A percentile compares a stretch with the other conserved stretches of the same genome.
Evolutionary conservation across 495 filamentous ascomycete genomes (phyloP).

Genomic region (Penicillium cosmopolitanum): DNA sequence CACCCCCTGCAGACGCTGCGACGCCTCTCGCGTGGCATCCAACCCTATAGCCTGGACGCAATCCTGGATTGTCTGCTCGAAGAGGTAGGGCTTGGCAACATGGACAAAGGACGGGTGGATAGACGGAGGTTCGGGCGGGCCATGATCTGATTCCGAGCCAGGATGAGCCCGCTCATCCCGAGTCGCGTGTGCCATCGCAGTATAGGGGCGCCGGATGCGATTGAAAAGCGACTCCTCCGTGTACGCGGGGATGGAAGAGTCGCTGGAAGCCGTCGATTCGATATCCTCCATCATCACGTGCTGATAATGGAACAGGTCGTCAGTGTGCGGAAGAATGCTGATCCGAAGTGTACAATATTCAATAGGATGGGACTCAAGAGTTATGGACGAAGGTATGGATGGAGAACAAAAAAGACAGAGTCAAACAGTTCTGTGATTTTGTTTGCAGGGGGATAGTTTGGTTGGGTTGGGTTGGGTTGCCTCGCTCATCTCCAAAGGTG

Average conservation of each 20-base stretch:
- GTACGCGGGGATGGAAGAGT: background rate
- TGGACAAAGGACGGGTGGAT: conserved; percentile 75
- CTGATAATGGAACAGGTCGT: conserved; percentile 11
- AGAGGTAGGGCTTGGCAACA: conserved; percentile 69
- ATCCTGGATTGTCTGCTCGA: conserved; percentile 62
- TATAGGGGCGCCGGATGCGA: background rate
- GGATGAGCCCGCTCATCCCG: conserved; percentile 22
- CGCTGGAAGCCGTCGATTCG: conserved; percentile 7
- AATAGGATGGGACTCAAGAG: background rate
- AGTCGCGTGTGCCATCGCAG: conserved; percentile 29
- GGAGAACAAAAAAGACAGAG: no score
- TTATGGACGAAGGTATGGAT: no score
- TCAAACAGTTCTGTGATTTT: background rate
- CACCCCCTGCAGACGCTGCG: conserved; percentile 72
- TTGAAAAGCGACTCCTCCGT: background rate
- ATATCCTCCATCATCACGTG: conserved; percentile 1
- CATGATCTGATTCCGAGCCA: conserved; percentile 17
- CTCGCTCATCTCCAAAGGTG: background rate
- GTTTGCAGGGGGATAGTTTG: background rate
- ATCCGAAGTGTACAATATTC: conserved; percentile 10
- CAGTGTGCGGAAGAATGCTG: conserved; percentile 4
- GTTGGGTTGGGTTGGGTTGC: background rate
- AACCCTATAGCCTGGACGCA: conserved; percentile 58
- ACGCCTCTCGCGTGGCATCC: conserved; percentile 67
- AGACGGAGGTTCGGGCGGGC: conserved; percentile 39